phyloP scores from a whole-genome alignment of 306 rosid species.

The Spatholobus suberectus region DNA sequence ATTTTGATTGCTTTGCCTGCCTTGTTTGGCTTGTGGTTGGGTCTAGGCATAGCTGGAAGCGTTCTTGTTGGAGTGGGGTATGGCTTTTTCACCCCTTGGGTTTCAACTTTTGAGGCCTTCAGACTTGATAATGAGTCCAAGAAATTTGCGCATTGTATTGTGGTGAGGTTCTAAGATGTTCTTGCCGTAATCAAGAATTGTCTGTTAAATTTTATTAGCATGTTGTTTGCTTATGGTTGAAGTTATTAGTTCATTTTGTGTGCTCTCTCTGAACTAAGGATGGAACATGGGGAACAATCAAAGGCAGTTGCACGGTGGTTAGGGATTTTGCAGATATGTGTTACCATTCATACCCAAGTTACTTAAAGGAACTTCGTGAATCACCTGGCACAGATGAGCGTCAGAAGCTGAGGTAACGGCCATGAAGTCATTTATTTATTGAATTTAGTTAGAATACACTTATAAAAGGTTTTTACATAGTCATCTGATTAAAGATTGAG shows the following conservation, averaged over 20 bases:
- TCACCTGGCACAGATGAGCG: slow-evolving; percentile 59
- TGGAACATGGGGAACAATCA: slow-evolving; percentile 86
- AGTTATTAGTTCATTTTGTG: neutral
- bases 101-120: slow-evolving; percentile 89
- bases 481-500: neutral
- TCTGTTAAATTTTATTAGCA: slow-evolving; percentile 10
- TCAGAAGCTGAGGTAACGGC: slow-evolving; percentile 62
- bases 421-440: neutral
- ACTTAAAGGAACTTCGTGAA: slow-evolving; percentile 78
- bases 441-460: neutral
- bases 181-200: neutral
- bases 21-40: slow-evolving; percentile 84
- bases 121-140: slow-evolving; percentile 64
- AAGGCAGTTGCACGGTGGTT: slow-evolving; percentile 87
- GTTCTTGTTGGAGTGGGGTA: slow-evolving; percentile 78
- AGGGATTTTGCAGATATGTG: slow-evolving; percentile 88
- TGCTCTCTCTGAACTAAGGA: slow-evolving; percentile 51
- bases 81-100: slow-evolving; percentile 89
- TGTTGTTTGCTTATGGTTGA: neutral
- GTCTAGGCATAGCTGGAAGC: slow-evolving; percentile 77
- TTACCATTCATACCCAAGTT: slow-evolving; percentile 73
- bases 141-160: slow-evolving; percentile 65
- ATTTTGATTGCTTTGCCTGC: slow-evolving; percentile 72
- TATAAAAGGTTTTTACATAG: neutral
- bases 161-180: slow-evolving; percentile 51